phyloP scores from a whole-genome alignment of 371 early-diverging fungal genomes.

The Lichtheimia ornata region DNA sequence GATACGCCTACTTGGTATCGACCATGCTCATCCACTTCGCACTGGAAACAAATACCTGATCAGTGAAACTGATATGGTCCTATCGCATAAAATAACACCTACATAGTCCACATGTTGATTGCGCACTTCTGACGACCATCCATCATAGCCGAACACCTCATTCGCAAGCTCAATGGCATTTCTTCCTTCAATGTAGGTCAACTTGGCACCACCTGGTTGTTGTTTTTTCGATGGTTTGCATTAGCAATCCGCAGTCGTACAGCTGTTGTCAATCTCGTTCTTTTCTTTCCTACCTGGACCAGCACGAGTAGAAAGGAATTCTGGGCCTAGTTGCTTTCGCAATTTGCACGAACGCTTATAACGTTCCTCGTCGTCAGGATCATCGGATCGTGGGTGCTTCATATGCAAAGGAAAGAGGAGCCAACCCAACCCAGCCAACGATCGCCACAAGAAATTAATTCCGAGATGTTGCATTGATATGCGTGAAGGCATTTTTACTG shows the following conservation, averaged over 20 bases:
- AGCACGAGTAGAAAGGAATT: slow-evolving; percentile 10
- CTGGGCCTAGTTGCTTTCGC: slow-evolving; percentile 10
- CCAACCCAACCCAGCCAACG: too few relatives aligned
- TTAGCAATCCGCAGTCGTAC: background rate
- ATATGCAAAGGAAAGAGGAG: too few relatives aligned
- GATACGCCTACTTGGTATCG: slow-evolving; percentile 77
- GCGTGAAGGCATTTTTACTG: too few relatives aligned
- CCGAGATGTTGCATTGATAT: too few relatives aligned
- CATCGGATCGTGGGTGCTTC: too few relatives aligned
- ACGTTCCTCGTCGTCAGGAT: slow-evolving; percentile 4
- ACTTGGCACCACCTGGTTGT: slow-evolving; percentile 31
- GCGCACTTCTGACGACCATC: slow-evolving; percentile 91
- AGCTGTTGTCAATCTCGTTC: background rate
- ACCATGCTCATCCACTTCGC: slow-evolving; percentile 25
- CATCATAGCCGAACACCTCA: slow-evolving; percentile 97
- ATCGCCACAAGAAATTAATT: too few relatives aligned
- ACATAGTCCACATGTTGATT: slow-evolving; percentile 82
- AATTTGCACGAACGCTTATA: background rate
- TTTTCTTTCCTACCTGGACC: slow-evolving; percentile 10
- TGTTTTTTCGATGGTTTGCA: background rate
- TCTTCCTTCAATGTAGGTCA: slow-evolving; percentile 94
- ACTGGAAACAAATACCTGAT: background rate
- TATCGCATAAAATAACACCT: slow-evolving; percentile 21
- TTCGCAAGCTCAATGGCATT: slow-evolving; percentile 92
- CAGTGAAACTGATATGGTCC: background rate